Evolutionary conservation across 805 yeast genomes (phyloP).

Genomic region (Spathaspora boniae): DNA sequence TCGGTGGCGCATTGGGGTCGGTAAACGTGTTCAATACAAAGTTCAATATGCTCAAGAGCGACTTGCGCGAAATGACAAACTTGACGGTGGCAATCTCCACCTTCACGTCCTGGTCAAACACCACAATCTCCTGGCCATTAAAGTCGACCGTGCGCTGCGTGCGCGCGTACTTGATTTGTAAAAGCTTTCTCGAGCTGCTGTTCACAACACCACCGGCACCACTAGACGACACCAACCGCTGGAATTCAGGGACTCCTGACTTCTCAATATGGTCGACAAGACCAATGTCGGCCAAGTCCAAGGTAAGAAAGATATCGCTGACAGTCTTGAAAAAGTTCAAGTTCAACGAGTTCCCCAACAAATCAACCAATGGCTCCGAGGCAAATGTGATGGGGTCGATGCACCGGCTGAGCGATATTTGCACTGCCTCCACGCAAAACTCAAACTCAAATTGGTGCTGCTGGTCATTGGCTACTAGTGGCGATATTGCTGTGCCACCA

Average conservation of each 20-base stretch:
- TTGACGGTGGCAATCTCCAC: constrained; percentile 76
- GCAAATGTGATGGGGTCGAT: constrained; percentile 55
- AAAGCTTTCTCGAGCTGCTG: constrained; percentile 35
- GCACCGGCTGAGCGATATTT: constrained; percentile 65
- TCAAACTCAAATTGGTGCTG: constrained; percentile 73
- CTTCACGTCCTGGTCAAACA: constrained; percentile 72
- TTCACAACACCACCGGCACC: constrained; percentile 33
- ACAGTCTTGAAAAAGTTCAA: constrained; percentile 59
- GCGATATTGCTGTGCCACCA: neutral
- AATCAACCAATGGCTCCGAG: constrained; percentile 66
- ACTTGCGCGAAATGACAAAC: constrained; percentile 71
- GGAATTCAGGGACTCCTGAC: constrained; percentile 59
- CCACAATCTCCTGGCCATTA: constrained; percentile 53
- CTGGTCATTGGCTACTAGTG: constrained; percentile 5
- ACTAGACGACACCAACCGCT: constrained; percentile 66
- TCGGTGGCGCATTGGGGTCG: constrained; percentile 63
- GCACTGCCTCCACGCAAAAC: constrained; percentile 63
- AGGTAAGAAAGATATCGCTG: constrained; percentile 60
- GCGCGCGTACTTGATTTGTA: constrained; percentile 57
- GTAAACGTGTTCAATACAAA: constrained; percentile 85
- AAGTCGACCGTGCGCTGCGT: constrained; percentile 56
- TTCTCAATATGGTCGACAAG: constrained; percentile 73
- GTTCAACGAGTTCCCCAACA: constrained; percentile 63
- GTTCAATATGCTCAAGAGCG: constrained; percentile 73
- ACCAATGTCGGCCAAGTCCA: constrained; percentile 61